Base-by-base conservation (phyloP, 2,329 filamentous ascomycete genomes). In the Paraconiothyrium brasiliense region DNA sequence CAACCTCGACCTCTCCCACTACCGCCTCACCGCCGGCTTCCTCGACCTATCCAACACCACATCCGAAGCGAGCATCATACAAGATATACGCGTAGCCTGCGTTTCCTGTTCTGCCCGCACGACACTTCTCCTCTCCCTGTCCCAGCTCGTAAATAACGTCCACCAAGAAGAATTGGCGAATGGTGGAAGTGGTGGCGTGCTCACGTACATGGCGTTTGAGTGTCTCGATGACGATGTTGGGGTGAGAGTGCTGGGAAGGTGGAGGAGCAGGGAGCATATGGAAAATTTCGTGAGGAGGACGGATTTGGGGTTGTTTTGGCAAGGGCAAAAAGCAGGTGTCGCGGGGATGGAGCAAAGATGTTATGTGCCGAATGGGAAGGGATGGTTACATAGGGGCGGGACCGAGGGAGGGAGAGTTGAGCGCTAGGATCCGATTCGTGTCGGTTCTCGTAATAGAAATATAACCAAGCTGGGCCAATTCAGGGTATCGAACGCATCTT, bases 1-100 rank as follows among this genome's bases (percentile, higher is more conserved):
- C 9, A 70, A 72, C 47, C 72, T 79, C 20, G 77, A 79, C 60
- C 66, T 79, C 24, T 68, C 67, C 22, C 74, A 79, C 67, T 79
- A 78, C 54, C 46, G 58, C 24, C 60, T 57, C 54, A 51, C 71
- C 10, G 63, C 65, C 46, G 76, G 77, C 20, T 76, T 76, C 48
- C 67, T 78, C 35, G 76, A 79, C 58, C 61, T 64, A 22, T 56
- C 63, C 7, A 65, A 65, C 30, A 58, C 66, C 46, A 48, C 46
- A 52, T 39, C 49, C 24, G 66, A 70, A 51, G 73, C 70, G 58
- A 70, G 59, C 13, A 64, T 79, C 43, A 76, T 46, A 20, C 43
- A 46, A 13, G 6, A 24, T 24, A 24, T 24, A 13, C 43, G 43
- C n/a, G 3, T 46, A 7, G 24, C 43, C 8, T 24, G 43, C 43